Evolutionary conservation across 2,329 filamentous ascomycete species (phyloP), one percentile per base, ranked within the genome.

Genomic region (Fusarium euwallaceae): DNA sequence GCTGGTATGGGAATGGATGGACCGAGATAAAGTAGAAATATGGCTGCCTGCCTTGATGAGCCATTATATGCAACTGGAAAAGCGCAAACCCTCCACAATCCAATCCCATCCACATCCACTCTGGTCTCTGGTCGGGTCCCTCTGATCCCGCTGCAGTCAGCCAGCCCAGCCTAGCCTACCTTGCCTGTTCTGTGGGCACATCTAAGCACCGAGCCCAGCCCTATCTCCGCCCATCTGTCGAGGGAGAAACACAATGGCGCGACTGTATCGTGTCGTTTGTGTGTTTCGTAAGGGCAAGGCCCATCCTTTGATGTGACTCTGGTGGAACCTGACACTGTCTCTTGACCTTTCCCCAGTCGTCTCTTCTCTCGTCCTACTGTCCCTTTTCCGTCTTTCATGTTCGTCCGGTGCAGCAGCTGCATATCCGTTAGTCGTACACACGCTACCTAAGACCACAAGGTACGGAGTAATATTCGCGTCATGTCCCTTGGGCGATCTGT

Each of bases 401-500:
- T 39, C 60, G 27, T 36, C 39, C 14, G 8, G 20, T 62, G 60
- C 43, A 34, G 8, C 39, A 61, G 39, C 41, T 45, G 37, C 58
- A 36, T 68, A 37, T 39, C 32, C 22, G 32, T 55, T 55, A 27
- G 55, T 39, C 20, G 34, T 17, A 58, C 48, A 51, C 24, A 6
- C 22, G 16, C 22, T 51, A 27, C 22, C 45, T 17, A 27, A 10
- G 17, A 17, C 36, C 27, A 17, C 56, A 36, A 37, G 53, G 36
- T 67, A 64, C 32, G 67, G 65, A 64, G 55, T 65, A 58, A 70
- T 59, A 70, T 48, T 59, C 45, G 39, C 55, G 63, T 34, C 66
- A 41, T 68, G 69, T 64, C 22, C 59, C 43, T 53, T 58, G 43
- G 17, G 68, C 51, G 66, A 73, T 68, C 65, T 71, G 67, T 75